Evolutionary conservation across 179 eudicot species (phyloP).

Genomic region (Silene noctiflora): DNA sequence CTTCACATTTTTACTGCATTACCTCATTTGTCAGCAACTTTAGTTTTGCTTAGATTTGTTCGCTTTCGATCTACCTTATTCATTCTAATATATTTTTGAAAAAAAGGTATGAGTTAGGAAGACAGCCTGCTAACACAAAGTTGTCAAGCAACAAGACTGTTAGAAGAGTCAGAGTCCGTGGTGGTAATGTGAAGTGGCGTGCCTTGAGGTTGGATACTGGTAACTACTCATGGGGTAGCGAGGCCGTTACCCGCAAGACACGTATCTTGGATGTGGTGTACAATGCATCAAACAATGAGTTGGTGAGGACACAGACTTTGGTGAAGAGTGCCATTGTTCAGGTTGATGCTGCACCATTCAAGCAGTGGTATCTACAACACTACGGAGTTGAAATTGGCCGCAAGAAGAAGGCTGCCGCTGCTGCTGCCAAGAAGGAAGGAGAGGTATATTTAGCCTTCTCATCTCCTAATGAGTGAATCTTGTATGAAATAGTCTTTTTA

Average conservation of each 20-base stretch:
- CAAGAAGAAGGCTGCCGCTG: slow-evolving; percentile 43
- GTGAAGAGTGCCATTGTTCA: slow-evolving; percentile 59
- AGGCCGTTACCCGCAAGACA: slow-evolving; percentile 47
- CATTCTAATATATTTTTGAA: neutral
- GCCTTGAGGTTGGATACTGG: slow-evolving; percentile 53
- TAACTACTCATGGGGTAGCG: slow-evolving; percentile 55
- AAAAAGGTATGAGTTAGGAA: slow-evolving; percentile 48
- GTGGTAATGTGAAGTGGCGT: slow-evolving; percentile 58
- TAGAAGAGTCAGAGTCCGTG: slow-evolving; percentile 48
- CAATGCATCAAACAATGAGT: slow-evolving; percentile 56
- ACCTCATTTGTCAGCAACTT: neutral
- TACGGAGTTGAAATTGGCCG: slow-evolving; percentile 50
- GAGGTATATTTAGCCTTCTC: slow-evolving; percentile 27
- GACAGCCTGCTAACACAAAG: slow-evolving; percentile 50
- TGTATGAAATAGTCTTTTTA: too few species aligned
- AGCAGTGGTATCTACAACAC: slow-evolving; percentile 54
- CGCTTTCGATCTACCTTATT: neutral
- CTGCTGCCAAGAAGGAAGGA: slow-evolving; percentile 41
- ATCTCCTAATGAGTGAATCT: too few species aligned
- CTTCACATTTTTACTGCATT: neutral
- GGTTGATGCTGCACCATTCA: slow-evolving; percentile 62
- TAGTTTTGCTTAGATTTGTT: neutral
- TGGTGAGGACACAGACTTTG: slow-evolving; percentile 56
- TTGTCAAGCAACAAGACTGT: slow-evolving; percentile 58
- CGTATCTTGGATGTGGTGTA: slow-evolving; percentile 50